Percentiles rank a stretch among this genome's conserved stretches.
Conservation (phyloP, 305 asterid genomes). For the Fraxinus dipetala region DNA sequence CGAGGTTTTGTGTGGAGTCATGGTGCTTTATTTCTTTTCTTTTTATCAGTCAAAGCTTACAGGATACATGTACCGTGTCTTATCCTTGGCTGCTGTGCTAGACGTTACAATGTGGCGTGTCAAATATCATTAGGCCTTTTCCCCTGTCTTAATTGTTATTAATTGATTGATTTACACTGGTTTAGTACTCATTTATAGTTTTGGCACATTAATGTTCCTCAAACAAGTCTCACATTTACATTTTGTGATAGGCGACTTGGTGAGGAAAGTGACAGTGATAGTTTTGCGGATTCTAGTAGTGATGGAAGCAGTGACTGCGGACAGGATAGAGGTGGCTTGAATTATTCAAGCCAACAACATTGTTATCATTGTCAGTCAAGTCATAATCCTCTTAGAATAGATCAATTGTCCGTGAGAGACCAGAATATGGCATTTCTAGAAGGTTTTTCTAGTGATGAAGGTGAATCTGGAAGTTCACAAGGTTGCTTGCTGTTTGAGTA, state of each 20-base stretch:
- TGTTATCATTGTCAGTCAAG: conserved; percentile 12
- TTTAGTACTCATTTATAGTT: conserved; percentile 6
- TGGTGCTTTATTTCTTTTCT: not conserved
- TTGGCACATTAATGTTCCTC: not conserved
- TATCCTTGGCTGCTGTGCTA: not conserved
- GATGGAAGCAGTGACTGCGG: conserved; percentile 91
- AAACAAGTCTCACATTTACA: not conserved
- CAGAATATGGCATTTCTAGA: conserved; percentile 59
- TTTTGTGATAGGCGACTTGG: conserved; percentile 41
- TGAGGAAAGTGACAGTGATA: conserved; percentile 7
- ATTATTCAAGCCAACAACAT: conserved; percentile 25
- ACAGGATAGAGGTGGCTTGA: conserved; percentile 46
- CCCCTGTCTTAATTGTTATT: not conserved
- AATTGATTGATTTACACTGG: not conserved
- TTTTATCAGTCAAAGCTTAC: not conserved
- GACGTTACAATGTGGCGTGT: not conserved
- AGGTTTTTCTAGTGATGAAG: conserved; percentile 88
- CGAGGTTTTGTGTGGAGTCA: not conserved
- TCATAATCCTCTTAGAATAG: conserved; percentile 26
- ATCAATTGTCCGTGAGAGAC: conserved; percentile 36
- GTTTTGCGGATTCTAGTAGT: conserved; percentile 71
- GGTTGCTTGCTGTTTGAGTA: conserved; percentile 76
- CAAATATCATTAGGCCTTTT: not conserved
- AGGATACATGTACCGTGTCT: no score
- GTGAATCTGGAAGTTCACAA: conserved; percentile 72